A percentile compares a stretch with the other conserved stretches of the same genome.
Conservation (phyloP, 805 yeast species). For the Jamesozyma piceae region DNA sequence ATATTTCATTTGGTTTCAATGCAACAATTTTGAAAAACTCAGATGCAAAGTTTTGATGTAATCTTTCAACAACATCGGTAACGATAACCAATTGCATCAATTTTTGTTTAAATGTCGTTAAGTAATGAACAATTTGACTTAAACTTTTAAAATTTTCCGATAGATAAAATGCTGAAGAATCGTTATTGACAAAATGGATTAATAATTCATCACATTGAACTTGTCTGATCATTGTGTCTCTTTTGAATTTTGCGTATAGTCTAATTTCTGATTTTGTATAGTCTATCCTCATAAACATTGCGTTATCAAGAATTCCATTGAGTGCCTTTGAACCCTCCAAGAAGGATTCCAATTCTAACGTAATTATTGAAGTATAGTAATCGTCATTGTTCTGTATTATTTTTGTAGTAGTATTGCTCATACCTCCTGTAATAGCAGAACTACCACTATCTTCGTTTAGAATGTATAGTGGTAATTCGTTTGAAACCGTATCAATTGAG, state of each 20-base stretch:
- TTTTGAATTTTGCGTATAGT: conserved; percentile 26
- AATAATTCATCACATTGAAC: conserved; percentile 24
- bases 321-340: conserved; percentile 24
- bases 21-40: conserved; percentile 26
- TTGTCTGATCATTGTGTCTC: conserved; percentile 24
- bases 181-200: conserved; percentile 22
- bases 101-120: conserved; percentile 25
- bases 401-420: neutral
- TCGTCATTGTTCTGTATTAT: neutral
- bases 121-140: conserved; percentile 20
- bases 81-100: conserved; percentile 27
- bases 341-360: conserved; percentile 26
- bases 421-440: neutral
- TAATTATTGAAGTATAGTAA: conserved; percentile 20
- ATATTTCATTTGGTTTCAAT: conserved; percentile 27
- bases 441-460: conserved; percentile 5
- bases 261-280: conserved; percentile 23
- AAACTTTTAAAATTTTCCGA: conserved; percentile 21
- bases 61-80: conserved; percentile 29
- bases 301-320: conserved; percentile 22
- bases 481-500: conserved; percentile 9
- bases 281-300: conserved; percentile 27
- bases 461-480: conserved; percentile 20
- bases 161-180: conserved; percentile 23
- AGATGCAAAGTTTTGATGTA: conserved; percentile 28